These are phyloP conservation scores for Ogataea neopini DNA, from an alignment of 805 yeast species.

Conservation along the genomic window DNA sequence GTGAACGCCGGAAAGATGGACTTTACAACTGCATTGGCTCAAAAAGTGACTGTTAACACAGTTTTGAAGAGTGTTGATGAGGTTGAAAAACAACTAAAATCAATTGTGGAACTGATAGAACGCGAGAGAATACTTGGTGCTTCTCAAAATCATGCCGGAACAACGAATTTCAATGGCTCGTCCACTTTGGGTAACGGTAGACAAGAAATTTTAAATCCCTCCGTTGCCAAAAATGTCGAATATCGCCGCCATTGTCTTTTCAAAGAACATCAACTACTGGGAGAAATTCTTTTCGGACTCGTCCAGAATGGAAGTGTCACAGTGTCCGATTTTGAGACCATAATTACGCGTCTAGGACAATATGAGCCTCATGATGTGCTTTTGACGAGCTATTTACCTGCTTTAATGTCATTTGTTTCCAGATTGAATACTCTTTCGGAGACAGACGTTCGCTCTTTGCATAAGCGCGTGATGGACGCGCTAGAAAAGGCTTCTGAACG, in stretches of 20 bases:
- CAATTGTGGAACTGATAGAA: conserved; percentile 53
- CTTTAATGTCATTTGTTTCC: conserved; percentile 48
- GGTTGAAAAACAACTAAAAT: conserved; percentile 57
- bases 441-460: conserved; percentile 40
- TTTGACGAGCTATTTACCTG: conserved; percentile 64
- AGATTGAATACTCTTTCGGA: conserved; percentile 38
- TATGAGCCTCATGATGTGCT: conserved; percentile 64
- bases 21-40: not conserved
- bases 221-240: conserved; percentile 48
- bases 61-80: conserved; percentile 56
- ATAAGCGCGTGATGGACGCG: conserved; percentile 38
- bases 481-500: conserved; percentile 40
- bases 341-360: conserved; percentile 47
- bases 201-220: conserved; percentile 32
- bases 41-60: conserved; percentile 33
- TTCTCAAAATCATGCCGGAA: conserved; percentile 19
- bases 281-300: conserved; percentile 61
- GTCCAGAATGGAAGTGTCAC: conserved; percentile 40
- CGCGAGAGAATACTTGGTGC: conserved; percentile 56
- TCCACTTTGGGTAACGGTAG: not conserved
- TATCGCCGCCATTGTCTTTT: conserved; percentile 64
- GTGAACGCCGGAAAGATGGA: conserved; percentile 31
- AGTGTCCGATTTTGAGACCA: conserved; percentile 36
- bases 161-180: not conserved
- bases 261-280: conserved; percentile 68